Conservation (phyloP, 495 filamentous ascomycete genomes). For the Podospora pseudocomata region DNA sequence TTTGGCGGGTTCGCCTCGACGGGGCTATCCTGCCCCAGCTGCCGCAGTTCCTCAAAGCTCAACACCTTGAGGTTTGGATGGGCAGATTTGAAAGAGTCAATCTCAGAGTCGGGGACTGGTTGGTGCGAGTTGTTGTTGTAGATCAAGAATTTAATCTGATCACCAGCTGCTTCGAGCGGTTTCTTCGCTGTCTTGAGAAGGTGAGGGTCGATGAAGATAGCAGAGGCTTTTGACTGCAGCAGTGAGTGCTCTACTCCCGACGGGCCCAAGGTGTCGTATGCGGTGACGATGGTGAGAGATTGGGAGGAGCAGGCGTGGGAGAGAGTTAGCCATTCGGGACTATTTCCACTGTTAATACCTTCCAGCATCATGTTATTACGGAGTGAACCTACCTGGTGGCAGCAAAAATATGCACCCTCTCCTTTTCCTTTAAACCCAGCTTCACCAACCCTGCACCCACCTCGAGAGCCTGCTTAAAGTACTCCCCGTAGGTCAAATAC, state of each 20-base stretch:
- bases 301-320: slow-evolving; percentile 77
- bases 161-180: slow-evolving; percentile 41
- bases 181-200: slow-evolving; percentile 48
- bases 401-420: slow-evolving; percentile 60
- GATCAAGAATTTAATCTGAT: slow-evolving; percentile 40
- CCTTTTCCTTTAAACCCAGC: slow-evolving; percentile 48
- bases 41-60: slow-evolving; percentile 43
- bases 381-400: slow-evolving; percentile 45
- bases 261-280: slow-evolving; percentile 71
- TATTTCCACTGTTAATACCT: slow-evolving; percentile 18
- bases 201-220: slow-evolving; percentile 60
- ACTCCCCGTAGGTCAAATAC: slow-evolving; percentile 60
- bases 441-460: slow-evolving; percentile 56
- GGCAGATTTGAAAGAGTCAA: slow-evolving; percentile 41
- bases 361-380: not conserved
- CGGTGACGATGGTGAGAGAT: slow-evolving; percentile 90
- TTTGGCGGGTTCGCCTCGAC: slow-evolving; percentile 60
- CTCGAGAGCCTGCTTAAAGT: slow-evolving; percentile 50
- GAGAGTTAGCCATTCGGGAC: slow-evolving; percentile 48
- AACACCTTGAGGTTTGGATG: slow-evolving; percentile 41
- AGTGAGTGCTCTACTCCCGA: slow-evolving; percentile 60
- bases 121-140: slow-evolving; percentile 43
- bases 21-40: slow-evolving; percentile 63
- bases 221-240: slow-evolving; percentile 54
- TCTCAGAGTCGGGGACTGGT: slow-evolving; percentile 37